These are phyloP conservation scores for Porphyridium purpureum DNA, from an alignment of 23 red algal species.

Conservation along the genomic window DNA sequence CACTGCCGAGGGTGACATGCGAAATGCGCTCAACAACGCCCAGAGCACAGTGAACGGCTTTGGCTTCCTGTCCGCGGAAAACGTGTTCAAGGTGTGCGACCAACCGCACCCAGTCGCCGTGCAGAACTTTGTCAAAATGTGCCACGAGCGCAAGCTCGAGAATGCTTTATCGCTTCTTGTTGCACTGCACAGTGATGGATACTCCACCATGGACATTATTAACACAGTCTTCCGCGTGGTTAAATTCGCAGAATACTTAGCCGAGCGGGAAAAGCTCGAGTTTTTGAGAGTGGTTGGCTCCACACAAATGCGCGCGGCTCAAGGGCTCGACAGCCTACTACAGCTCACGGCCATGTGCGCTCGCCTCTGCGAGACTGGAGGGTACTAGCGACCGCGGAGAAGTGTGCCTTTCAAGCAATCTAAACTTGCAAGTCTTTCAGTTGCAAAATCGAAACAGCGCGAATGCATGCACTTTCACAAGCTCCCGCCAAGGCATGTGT, in stretches of 20 bases:
- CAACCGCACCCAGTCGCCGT: slow-evolving; percentile 55
- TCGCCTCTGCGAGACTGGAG: slow-evolving; percentile 31
- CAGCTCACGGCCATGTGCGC: slow-evolving; percentile 72
- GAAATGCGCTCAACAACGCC: slow-evolving; percentile 80
- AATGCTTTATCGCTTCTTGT: slow-evolving; percentile 40
- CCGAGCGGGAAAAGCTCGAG: slow-evolving; percentile 37
- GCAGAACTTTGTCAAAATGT: slow-evolving; percentile 35
- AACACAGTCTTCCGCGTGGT: slow-evolving; percentile 70
- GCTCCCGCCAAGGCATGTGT: too few relatives aligned
- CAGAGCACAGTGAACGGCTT: slow-evolving; percentile 84
- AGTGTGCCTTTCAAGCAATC: too few relatives aligned
- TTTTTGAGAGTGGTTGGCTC: slow-evolving; percentile 71
- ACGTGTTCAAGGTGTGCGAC: slow-evolving; percentile 90
- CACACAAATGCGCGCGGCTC: slow-evolving; percentile 67
- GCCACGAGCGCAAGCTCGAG: slow-evolving; percentile 48
- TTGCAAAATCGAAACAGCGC: too few relatives aligned
- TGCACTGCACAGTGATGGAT: slow-evolving; percentile 47
- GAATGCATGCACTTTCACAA: too few relatives aligned
- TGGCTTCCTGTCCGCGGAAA: slow-evolving; percentile 58
- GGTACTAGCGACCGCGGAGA: too few relatives aligned
- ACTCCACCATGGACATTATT: slow-evolving; percentile 74
- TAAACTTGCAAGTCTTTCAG: too few relatives aligned
- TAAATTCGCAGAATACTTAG: background rate
- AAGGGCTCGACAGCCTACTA: slow-evolving; percentile 33
- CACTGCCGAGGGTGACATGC: slow-evolving; percentile 95